Conservation (phyloP, 257 asterid species). For the Solanum lycopersicoides region DNA sequence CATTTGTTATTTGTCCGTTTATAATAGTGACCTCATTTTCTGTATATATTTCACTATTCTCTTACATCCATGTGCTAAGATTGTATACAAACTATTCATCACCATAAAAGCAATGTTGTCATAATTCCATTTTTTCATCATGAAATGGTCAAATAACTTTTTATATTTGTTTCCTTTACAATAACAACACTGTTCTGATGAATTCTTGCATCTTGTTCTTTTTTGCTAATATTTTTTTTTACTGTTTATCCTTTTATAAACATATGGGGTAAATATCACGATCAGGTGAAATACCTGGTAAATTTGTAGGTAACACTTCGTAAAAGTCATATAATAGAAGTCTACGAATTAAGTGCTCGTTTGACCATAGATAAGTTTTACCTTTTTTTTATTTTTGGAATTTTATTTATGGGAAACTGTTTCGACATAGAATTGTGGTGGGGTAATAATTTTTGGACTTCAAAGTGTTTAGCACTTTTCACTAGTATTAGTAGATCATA, state of each 20-base stretch:
- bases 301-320: no score
- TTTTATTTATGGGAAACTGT: no score
- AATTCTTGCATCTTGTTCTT: neutral
- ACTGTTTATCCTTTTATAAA: neutral
- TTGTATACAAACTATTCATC: neutral
- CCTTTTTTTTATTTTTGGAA: no score
- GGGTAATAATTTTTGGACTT: neutral
- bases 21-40: neutral
- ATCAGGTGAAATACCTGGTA: no score
- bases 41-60: neutral
- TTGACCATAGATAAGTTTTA: no score
- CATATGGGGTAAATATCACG: neutral
- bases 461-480: neutral
- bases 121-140: neutral
- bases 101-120: neutral
- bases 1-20: neutral
- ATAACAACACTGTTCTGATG: neutral
- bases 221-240: no score
- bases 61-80: neutral
- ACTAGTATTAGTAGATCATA: neutral
- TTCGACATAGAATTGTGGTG: neutral
- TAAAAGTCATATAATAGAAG: no score
- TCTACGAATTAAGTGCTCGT: no score
- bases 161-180: neutral
- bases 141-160: neutral